Evolutionary conservation across 148 eudicot species (phyloP), one percentile per base, ranked within the genome.

Genomic region (Fagopyrum tataricum): DNA sequence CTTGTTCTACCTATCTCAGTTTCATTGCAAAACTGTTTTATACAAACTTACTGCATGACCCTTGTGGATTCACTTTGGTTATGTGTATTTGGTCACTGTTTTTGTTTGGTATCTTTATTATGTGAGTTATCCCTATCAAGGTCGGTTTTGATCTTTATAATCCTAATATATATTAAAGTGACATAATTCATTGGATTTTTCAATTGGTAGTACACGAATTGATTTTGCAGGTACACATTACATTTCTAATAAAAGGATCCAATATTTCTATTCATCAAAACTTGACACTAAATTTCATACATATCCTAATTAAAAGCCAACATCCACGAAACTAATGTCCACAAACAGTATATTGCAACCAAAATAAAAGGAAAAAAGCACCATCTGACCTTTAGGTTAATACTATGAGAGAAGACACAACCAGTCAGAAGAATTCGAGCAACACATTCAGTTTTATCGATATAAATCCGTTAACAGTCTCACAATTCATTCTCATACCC

Each of bases 51-150:
- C 46, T 67, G 48, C 40, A 39, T 67, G 48, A n/a, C 13, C 24
- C 7, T 84, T 94, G 76, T 94, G 98, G 98, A 73, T 91, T 82
- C 98, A 94, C 85, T 87, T 87, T 66, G 77, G 77, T 81, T 96
- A 92, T 53, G 81, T 83, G 2, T 94, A 91, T 76, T 76, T 79
- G 58, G 87, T 94, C 85, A 91, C 98, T 42, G 90, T 75, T 67
- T 82, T 87, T 74, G 91, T 88, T 78, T 94, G 98, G 87, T 94
- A 80, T 86, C 98, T 94, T 26, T 89, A 86, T 80, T 66, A 69
- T 66, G 98, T 94, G 85, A 94, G 96, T 87, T 67, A 71, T 26
- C 68, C 13, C 43, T 26, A 12, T 37, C 0, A 72, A 72, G 21
- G 11, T 56, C 7, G 62, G 24, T n/a, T n/a, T n/a, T n/a, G n/a